Evolutionary conservation across 164 flowering plant species (phyloP).

Genomic region (Sextonia rubra): DNA sequence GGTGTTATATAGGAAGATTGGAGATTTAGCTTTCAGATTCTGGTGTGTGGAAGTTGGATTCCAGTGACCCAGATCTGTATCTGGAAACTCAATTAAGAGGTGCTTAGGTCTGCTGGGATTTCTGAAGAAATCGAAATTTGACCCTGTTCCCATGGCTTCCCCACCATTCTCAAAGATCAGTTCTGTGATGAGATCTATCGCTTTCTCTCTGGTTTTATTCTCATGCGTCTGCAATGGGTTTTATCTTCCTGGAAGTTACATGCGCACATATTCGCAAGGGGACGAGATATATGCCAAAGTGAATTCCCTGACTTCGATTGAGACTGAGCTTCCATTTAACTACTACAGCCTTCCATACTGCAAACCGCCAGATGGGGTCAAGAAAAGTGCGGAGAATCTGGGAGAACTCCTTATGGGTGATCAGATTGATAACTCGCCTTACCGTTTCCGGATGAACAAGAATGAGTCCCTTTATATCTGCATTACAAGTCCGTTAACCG

Average conservation of each 20-base stretch:
- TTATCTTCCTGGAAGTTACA: slow-evolving; percentile 33
- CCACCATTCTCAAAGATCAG: not conserved
- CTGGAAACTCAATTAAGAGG: not conserved
- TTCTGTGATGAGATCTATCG: not conserved
- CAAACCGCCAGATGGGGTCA: slow-evolving; percentile 18
- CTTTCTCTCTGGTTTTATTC: not conserved
- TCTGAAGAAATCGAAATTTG: not conserved
- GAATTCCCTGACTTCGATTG: slow-evolving; percentile 33
- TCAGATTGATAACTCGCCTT: slow-evolving; percentile 35
- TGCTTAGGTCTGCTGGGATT: not conserved
- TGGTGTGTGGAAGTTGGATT: not conserved
- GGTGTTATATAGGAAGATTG: not conserved
- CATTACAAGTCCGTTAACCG: slow-evolving; percentile 21
- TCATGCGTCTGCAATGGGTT: slow-evolving; percentile 19
- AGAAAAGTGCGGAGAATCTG: slow-evolving; percentile 32
- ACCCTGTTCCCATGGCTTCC: slow-evolving; percentile 4
- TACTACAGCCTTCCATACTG: slow-evolving; percentile 34
- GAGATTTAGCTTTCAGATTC: not conserved
- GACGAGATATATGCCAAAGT: slow-evolving; percentile 24
- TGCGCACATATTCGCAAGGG: slow-evolving; percentile 25
- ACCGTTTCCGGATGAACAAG: slow-evolving; percentile 25
- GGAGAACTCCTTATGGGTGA: slow-evolving; percentile 38
- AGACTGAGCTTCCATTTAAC: slow-evolving; percentile 32
- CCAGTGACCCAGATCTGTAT: not conserved
- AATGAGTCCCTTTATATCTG: slow-evolving; percentile 30